phyloP scores from a whole-genome alignment of 768 basidiomycete species.

The Tremella fuciformis region DNA sequence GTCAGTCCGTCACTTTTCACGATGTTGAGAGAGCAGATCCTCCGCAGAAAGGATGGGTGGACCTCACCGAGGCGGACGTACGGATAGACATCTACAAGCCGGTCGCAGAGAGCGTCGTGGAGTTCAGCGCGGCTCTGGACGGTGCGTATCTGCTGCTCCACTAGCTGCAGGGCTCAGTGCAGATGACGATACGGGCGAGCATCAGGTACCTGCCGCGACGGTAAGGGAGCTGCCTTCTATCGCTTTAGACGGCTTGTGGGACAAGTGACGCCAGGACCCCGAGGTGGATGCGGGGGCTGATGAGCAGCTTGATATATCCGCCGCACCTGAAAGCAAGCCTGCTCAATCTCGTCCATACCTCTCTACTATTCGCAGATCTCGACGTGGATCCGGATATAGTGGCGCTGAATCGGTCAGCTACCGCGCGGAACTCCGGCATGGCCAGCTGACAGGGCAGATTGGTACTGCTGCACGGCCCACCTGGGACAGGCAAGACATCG shows the following conservation, averaged over 20 bases:
- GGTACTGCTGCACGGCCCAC: conserved; percentile 90
- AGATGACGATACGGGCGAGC: conserved; percentile 59
- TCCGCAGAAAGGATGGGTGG: background rate
- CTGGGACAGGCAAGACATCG: conserved; percentile 96
- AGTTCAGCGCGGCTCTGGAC: conserved; percentile 59
- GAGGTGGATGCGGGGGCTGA: conserved; percentile 6
- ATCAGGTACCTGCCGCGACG: conserved; percentile 79
- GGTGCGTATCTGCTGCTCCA: conserved; percentile 25
- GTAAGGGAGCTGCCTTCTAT: conserved; percentile 82
- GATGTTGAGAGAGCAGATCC: conserved; percentile 4
- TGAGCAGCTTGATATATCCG: conserved; percentile 68
- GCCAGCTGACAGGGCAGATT: conserved; percentile 55
- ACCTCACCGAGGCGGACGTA: background rate
- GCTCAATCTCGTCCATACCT: conserved; percentile 91
- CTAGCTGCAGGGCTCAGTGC: too few species aligned
- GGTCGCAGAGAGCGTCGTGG: conserved; percentile 59
- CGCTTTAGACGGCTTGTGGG: conserved; percentile 87
- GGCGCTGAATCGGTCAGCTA: conserved; percentile 76
- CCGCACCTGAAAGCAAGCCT: conserved; percentile 79
- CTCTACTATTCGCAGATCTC: conserved; percentile 78
- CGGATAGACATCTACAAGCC: conserved; percentile 75
- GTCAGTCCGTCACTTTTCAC: too few species aligned
- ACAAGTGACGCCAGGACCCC: conserved; percentile 49
- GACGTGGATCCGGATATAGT: conserved; percentile 68
- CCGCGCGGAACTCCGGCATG: background rate